These are phyloP conservation scores for Pestalotiopsis sp. DNA, from an alignment of 2,329 filamentous ascomycete species.

Conservation along the genomic window DNA sequence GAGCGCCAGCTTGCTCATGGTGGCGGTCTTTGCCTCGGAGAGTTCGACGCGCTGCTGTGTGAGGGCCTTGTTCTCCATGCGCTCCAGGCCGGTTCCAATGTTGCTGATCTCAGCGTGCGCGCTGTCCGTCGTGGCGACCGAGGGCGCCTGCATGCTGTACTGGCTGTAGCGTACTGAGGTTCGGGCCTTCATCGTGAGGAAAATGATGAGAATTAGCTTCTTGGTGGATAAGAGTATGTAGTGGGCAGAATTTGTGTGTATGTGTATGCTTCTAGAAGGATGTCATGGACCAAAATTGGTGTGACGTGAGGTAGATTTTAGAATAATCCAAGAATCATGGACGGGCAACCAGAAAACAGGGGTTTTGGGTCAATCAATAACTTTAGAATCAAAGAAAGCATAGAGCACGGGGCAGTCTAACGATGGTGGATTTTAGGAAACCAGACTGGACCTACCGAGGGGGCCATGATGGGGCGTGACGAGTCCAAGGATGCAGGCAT, in stretches of 20 bases:
- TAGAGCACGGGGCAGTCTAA: background rate
- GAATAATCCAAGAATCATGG: background rate
- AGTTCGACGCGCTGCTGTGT: conserved; percentile 79
- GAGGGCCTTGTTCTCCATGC: conserved; percentile 88
- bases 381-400: background rate
- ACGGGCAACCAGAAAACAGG: background rate
- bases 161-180: conserved; percentile 61
- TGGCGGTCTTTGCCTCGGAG: conserved; percentile 77
- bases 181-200: conserved; percentile 37
- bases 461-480: conserved; percentile 63
- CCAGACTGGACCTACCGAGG: conserved; percentile 53
- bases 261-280: background rate
- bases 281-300: background rate
- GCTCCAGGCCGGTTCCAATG: conserved; percentile 78
- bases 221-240: background rate
- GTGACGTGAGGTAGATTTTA: background rate
- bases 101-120: conserved; percentile 62
- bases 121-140: conserved; percentile 61
- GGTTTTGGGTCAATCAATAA: background rate
- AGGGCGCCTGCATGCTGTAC: conserved; percentile 58
- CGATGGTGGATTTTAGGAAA: background rate
- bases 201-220: background rate
- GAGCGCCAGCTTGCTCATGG: conserved; percentile 82
- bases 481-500: conserved; percentile 65
- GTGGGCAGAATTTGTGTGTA: background rate